Evolutionary conservation across 139 green algal genomes (phyloP), one percentile per base, ranked within the genome.

Genomic region (Tetradesmus lagerheimii): DNA sequence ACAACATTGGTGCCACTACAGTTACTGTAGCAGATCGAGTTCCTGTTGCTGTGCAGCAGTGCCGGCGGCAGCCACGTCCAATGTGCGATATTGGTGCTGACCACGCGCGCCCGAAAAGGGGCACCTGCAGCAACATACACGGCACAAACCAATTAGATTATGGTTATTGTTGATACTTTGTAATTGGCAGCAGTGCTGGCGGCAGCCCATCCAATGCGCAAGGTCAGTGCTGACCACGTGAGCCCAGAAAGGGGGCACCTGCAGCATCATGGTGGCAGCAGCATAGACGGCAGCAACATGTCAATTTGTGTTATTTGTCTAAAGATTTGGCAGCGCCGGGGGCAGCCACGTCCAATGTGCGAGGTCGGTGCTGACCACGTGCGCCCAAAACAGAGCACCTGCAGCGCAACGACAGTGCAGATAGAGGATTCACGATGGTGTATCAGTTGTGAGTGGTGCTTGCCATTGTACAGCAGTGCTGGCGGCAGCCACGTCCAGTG

Each of bases 311-410:
- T n/a, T n/a, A n/a, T n/a, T n/a, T n/a, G n/a, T n/a, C n/a, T n/a
- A n/a, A n/a, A n/a, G n/a, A n/a, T n/a, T n/a, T 12, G 14, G 80
- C 80, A 86, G 80, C 0, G 80, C 80, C 12, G 80, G 80, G 0
- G 80, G 80, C n/a, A 86, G 80, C 80, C 80, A 86, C 25, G 45
- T 86, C 81, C 81, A 86, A 57, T 86, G 81, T 0, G 81, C 81
- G 15, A 86, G 50, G 25, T 50, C 81, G 25, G 18, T 50, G 62
- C 81, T 86, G 29, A 86, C 50, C 1, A 86, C 81, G 50, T 86
- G 81, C 5, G 20, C 81, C 50, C 81, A 86, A 34, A 86, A 86
- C 15, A 50, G 81, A 35, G 81, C 81, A 76, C 81, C 81, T 86
- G 50, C n/a, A 41, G 43, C 25, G n/a, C n/a, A n/a, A n/a, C n/a